These are phyloP conservation scores for Lomentospora prolificans DNA, from an alignment of 2,329 filamentous ascomycete genomes.

Conservation along the genomic window DNA sequence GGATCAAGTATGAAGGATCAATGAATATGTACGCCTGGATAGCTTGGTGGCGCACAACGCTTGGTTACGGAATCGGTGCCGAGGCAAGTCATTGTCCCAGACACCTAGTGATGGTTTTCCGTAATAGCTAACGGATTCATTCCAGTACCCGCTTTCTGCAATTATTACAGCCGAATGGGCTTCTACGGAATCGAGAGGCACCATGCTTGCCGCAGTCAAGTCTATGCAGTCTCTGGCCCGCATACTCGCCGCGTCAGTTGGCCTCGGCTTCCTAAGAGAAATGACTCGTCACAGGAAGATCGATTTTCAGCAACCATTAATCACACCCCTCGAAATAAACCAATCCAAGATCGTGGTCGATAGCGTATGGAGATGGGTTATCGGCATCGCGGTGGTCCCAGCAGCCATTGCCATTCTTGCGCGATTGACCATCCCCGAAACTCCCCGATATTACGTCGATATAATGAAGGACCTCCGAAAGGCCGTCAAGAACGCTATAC, in stretches of 20 bases:
- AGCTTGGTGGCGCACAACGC: slow-evolving; percentile 15
- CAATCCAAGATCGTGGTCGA: slow-evolving; percentile 24
- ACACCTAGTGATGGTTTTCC: too few relatives aligned
- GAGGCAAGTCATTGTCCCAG: slow-evolving; percentile 14
- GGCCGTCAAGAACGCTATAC: slow-evolving; percentile 11
- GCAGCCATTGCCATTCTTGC: slow-evolving; percentile 35
- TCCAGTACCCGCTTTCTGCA: slow-evolving; percentile 20
- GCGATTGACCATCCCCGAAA: slow-evolving; percentile 40
- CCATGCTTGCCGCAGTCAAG: slow-evolving; percentile 19
- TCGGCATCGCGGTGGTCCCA: slow-evolving; percentile 36
- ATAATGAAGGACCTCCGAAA: slow-evolving; percentile 14
- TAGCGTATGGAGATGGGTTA: slow-evolving; percentile 38
- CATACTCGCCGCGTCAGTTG: slow-evolving; percentile 40
- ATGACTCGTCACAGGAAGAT: slow-evolving; percentile 9
- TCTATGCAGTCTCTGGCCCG: slow-evolving; percentile 26
- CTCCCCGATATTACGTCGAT: slow-evolving; percentile 25
- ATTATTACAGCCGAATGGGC: slow-evolving; percentile 20
- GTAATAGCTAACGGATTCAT: neutral
- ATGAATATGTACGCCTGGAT: slow-evolving; percentile 18
- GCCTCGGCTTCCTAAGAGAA: slow-evolving; percentile 31
- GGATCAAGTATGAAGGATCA: slow-evolving; percentile 7
- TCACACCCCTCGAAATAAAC: neutral
- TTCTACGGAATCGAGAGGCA: slow-evolving; percentile 17
- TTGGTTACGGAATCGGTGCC: slow-evolving; percentile 20
- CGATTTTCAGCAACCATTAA: slow-evolving; percentile 4